phyloP scores from a whole-genome alignment of 352 stramenopile species.

The Globisporangium emineosum region DNA sequence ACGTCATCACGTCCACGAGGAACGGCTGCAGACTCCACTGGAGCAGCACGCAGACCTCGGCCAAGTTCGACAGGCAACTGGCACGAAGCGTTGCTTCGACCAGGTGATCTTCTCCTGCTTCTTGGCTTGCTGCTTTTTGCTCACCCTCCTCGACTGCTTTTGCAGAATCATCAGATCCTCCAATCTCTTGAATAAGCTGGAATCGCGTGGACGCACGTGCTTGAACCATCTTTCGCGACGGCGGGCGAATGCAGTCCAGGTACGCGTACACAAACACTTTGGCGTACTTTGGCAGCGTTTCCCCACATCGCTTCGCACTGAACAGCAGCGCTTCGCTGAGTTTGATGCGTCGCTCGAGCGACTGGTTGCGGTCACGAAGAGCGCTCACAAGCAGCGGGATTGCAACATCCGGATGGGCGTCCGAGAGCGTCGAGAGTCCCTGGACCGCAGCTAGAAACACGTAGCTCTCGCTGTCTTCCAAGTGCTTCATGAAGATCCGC shows the following conservation, averaged over 20 bases:
- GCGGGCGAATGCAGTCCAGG: slow-evolving; percentile 69
- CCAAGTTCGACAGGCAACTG: slow-evolving; percentile 86
- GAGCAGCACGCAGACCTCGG: slow-evolving; percentile 74
- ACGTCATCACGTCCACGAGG: slow-evolving; percentile 70
- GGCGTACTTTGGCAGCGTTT: slow-evolving; percentile 63
- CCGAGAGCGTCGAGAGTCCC: slow-evolving; percentile 54
- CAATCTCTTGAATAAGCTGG: slow-evolving; percentile 60
- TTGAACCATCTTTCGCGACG: slow-evolving; percentile 1
- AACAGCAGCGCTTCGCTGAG: slow-evolving; percentile 82
- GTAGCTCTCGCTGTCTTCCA: slow-evolving; percentile 78
- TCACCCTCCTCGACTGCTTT: neutral
- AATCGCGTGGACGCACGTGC: slow-evolving; percentile 19
- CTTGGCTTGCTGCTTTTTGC: neutral
- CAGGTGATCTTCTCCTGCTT: slow-evolving; percentile 27
- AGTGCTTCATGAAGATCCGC: slow-evolving; percentile 54
- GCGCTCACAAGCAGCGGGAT: slow-evolving; percentile 63
- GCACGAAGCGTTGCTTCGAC: slow-evolving; percentile 63
- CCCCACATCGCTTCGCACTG: slow-evolving; percentile 69
- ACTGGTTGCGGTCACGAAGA: slow-evolving; percentile 39
- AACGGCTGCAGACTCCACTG: slow-evolving; percentile 74
- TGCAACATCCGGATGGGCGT: slow-evolving; percentile 56
- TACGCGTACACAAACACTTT: slow-evolving; percentile 81
- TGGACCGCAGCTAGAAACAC: slow-evolving; percentile 83
- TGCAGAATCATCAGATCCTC: neutral
- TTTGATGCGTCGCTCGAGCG: slow-evolving; percentile 77